Conservation (phyloP, 805 yeast species). For the Ogataea zsoltii region DNA sequence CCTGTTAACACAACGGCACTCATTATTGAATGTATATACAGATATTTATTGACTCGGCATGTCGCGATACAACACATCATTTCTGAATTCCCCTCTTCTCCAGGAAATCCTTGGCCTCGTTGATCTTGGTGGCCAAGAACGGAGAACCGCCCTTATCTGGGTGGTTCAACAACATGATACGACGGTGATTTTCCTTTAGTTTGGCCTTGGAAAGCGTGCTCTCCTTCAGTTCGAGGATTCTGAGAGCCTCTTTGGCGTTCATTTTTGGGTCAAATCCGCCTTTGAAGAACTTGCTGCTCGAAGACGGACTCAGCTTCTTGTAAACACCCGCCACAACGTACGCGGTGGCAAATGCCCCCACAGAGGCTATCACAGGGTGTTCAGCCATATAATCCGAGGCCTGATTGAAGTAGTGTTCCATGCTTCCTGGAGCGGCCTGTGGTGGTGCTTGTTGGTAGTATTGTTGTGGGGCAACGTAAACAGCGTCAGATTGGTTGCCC, state of each 20-base stretch:
- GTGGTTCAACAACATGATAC: constrained; percentile 84
- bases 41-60: not conserved
- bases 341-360: constrained; percentile 65
- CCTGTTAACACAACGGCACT: not conserved
- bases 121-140: constrained; percentile 84
- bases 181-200: constrained; percentile 78
- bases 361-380: constrained; percentile 74
- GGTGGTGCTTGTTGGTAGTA: constrained; percentile 26
- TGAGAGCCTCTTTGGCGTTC: constrained; percentile 86
- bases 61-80: constrained; percentile 12
- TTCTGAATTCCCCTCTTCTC: constrained; percentile 58
- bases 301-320: constrained; percentile 67
- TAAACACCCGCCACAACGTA: constrained; percentile 68
- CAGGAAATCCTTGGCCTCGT: constrained; percentile 85
- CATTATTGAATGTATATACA: not conserved
- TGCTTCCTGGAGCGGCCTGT: constrained; percentile 36
- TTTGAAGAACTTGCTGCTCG: constrained; percentile 64
- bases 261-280: constrained; percentile 94
- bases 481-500: constrained; percentile 16
- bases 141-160: constrained; percentile 96
- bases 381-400: constrained; percentile 60
- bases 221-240: constrained; percentile 75
- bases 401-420: constrained; percentile 67
- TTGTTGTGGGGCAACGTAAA: constrained; percentile 17
- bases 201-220: constrained; percentile 59